These are phyloP conservation scores for Naganishia randhawae DNA, from an alignment of 768 basidiomycete genomes.

Conservation along the genomic window DNA sequence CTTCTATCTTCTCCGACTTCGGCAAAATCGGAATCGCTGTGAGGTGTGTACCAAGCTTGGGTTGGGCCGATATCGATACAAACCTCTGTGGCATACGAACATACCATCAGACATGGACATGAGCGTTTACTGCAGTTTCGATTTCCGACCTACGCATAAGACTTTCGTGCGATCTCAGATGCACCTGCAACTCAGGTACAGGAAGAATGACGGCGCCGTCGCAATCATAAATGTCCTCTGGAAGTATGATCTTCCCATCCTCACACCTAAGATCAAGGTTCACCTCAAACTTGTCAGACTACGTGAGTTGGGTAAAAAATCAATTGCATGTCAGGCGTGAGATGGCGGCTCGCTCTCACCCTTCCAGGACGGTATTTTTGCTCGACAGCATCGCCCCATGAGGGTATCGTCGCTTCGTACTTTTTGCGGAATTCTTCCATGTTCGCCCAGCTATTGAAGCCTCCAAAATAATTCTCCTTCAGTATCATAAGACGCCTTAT, in stretches of 20 bases:
- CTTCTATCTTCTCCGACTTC: background rate
- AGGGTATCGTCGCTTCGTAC: constrained; percentile 56
- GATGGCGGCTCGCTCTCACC: constrained; percentile 53
- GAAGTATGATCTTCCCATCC: constrained; percentile 61
- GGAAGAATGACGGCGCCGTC: constrained; percentile 55
- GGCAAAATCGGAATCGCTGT: constrained; percentile 5
- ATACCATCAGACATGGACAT: background rate
- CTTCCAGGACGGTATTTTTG: constrained; percentile 75
- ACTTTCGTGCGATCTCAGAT: constrained; percentile 75
- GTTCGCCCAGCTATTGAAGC: constrained; percentile 88
- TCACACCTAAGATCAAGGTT: constrained; percentile 60
- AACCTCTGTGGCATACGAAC: constrained; percentile 30
- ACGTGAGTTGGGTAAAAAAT: background rate
- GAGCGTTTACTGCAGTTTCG: background rate
- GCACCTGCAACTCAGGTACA: constrained; percentile 68
- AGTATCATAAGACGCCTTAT: constrained; percentile 82
- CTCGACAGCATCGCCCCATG: constrained; percentile 74
- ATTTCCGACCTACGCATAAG: constrained; percentile 68
- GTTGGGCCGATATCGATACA: constrained; percentile 68
- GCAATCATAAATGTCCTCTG: constrained; percentile 54
- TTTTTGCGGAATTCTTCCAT: constrained; percentile 77
- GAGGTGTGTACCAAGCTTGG: constrained; percentile 32
- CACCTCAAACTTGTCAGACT: constrained; percentile 82
- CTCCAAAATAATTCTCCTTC: constrained; percentile 89
- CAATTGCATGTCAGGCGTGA: background rate